These are phyloP conservation scores for Candida awuae DNA, from an alignment of 805 yeast species.

Conservation along the genomic window DNA sequence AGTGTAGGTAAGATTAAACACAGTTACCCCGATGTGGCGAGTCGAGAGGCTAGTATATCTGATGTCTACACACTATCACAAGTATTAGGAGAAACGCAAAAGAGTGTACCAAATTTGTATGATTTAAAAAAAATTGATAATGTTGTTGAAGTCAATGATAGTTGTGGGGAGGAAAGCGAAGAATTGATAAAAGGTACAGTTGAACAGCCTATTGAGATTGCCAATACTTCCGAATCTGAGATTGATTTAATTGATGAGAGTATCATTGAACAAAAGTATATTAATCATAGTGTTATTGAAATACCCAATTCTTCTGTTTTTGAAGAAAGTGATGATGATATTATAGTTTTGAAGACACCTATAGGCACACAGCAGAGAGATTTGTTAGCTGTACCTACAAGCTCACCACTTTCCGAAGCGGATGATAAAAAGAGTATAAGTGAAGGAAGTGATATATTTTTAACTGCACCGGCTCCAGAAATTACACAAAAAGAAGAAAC, in stretches of 20 bases:
- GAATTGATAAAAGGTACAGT: background rate
- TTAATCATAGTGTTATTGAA: slow-evolving; percentile 3
- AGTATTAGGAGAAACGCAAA: slow-evolving; percentile 5
- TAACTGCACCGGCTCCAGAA: background rate
- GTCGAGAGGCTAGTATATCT: background rate
- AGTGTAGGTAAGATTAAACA: background rate
- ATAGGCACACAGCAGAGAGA: no score
- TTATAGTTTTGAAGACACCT: no score
- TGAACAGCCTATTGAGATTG: slow-evolving; percentile 8
- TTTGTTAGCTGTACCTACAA: no score
- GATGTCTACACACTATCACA: slow-evolving; percentile 7
- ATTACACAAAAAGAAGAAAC: background rate
- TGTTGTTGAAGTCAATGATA: slow-evolving; percentile 3
- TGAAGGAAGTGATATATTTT: background rate
- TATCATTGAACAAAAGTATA: background rate
- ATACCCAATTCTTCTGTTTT: slow-evolving; percentile 4
- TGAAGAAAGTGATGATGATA: slow-evolving; percentile 1
- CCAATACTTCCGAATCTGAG: slow-evolving; percentile 3
- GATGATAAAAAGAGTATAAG: background rate
- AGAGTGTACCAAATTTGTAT: background rate
- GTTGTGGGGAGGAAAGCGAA: slow-evolving; percentile 4
- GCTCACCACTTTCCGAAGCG: background rate
- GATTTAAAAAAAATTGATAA: background rate
- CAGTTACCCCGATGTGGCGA: background rate
- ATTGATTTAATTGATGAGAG: background rate